Percentiles rank a stretch among this genome's conserved stretches.
Conservation (phyloP, 164 flowering plant species). For the Protea cynaroides region DNA sequence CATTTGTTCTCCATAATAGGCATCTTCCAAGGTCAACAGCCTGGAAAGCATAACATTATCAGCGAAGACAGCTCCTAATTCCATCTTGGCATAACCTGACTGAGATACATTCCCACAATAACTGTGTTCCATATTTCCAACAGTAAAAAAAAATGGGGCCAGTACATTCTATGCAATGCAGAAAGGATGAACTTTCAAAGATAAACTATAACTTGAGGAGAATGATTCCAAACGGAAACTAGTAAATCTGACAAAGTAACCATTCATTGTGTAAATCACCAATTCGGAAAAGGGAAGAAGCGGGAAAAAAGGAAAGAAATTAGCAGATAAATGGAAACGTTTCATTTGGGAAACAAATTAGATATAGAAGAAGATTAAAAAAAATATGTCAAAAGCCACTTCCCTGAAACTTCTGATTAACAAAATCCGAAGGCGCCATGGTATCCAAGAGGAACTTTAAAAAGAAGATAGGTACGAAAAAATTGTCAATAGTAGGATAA, state of each 20-base stretch:
- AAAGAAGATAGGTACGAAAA: background rate
- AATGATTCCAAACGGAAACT: background rate
- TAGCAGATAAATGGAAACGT: background rate
- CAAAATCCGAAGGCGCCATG: background rate
- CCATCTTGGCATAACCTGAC: background rate
- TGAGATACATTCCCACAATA: too few species aligned
- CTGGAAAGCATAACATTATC: slow-evolving; percentile 24
- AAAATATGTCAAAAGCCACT: background rate
- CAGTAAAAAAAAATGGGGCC: background rate
- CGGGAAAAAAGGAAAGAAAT: too few species aligned
- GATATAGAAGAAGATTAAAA: background rate
- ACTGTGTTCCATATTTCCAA: background rate
- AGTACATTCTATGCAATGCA: background rate
- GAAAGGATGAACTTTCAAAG: background rate
- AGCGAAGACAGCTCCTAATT: background rate
- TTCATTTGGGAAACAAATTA: background rate
- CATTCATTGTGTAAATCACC: background rate
- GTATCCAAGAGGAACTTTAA: background rate
- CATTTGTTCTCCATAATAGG: slow-evolving; percentile 51
- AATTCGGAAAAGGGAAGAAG: too few species aligned
- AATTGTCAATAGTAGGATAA: too few species aligned
- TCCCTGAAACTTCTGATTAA: background rate
- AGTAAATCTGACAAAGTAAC: background rate
- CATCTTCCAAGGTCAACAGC: slow-evolving; percentile 64
- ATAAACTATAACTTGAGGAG: background rate